Conservation (phyloP, 2,329 filamentous ascomycete species). For the Pseudopyrenochaeta lycopersici region DNA sequence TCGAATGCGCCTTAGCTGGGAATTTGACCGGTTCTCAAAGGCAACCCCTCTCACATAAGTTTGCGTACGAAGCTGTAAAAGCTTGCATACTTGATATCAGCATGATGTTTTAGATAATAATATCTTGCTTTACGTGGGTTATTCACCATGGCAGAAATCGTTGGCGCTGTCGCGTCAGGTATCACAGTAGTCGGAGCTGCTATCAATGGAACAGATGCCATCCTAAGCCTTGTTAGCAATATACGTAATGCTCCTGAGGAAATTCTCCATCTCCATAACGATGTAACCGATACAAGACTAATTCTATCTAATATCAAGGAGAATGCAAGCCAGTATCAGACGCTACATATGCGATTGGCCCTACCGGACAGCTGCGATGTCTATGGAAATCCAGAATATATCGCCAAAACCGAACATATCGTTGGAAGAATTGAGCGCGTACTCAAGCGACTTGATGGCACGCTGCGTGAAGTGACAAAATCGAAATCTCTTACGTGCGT, state of each 20-base stretch:
- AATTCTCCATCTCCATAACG: not conserved
- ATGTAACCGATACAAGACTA: not conserved
- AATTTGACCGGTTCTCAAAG: too few species aligned
- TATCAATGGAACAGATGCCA: not conserved
- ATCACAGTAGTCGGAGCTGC: not conserved
- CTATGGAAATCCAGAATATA: not conserved
- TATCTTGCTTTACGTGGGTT: too few species aligned
- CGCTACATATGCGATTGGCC: not conserved
- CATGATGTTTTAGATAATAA: too few species aligned
- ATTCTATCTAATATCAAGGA: not conserved
- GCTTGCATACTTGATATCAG: too few species aligned
- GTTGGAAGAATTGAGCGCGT: not conserved
- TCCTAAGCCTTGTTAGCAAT: not conserved
- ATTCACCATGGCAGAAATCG: not conserved
- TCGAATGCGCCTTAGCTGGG: too few species aligned
- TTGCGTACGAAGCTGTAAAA: too few species aligned
- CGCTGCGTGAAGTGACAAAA: not conserved
- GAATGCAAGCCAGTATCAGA: not conserved
- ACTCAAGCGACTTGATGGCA: not conserved
- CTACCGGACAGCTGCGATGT: not conserved
- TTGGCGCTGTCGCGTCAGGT: not conserved
- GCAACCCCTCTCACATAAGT: too few species aligned
- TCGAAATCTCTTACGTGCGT: not conserved
- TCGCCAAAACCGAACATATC: not conserved
- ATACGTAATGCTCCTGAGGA: not conserved